A percentile compares a stretch with the other conserved stretches of the same genome.
Conservation (phyloP, 1,284 basidiomycete genomes). For the Ustilago trichophora region DNA sequence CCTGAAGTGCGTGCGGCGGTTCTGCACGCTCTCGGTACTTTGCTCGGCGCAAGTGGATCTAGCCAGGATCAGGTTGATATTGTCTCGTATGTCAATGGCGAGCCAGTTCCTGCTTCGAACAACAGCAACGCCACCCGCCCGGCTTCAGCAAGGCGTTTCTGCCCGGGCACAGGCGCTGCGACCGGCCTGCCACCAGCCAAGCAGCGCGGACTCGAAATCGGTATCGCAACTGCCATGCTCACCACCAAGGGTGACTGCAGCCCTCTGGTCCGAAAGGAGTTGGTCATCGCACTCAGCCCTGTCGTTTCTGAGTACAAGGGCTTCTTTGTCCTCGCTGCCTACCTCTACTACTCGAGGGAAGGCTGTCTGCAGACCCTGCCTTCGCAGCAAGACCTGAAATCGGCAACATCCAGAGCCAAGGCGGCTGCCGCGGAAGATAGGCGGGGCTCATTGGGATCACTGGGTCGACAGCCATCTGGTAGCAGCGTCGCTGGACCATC, state of each 20-base stretch:
- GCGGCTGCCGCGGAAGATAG: slow-evolving; percentile 4
- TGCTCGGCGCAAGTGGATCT: slow-evolving; percentile 85
- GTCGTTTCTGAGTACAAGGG: slow-evolving; percentile 95
- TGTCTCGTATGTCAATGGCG: slow-evolving; percentile 30
- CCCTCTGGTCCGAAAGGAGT: slow-evolving; percentile 94
- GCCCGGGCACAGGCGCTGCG: slow-evolving; percentile 84
- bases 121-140: slow-evolving; percentile 5
- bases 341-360: slow-evolving; percentile 85
- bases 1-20: slow-evolving; percentile 92
- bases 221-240: slow-evolving; percentile 72
- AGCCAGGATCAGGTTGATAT: slow-evolving; percentile 57
- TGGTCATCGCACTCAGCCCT: slow-evolving; percentile 88
- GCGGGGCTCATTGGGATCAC: slow-evolving; percentile 4
- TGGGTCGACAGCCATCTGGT: slow-evolving; percentile 10
- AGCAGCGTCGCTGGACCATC: slow-evolving; percentile 14
- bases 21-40: slow-evolving; percentile 89
- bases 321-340: slow-evolving; percentile 93
- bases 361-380: slow-evolving; percentile 12
- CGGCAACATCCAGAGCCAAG: slow-evolving; percentile 11
- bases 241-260: slow-evolving; percentile 89
- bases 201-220: slow-evolving; percentile 73
- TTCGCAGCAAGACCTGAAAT: slow-evolving; percentile 16
- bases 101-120: slow-evolving; percentile 14
- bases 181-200: slow-evolving; percentile 78
- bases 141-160: slow-evolving; percentile 67